phyloP scores from a whole-genome alignment of 768 basidiomycete genomes.

The Boletus pseudo-olivaceus region DNA sequence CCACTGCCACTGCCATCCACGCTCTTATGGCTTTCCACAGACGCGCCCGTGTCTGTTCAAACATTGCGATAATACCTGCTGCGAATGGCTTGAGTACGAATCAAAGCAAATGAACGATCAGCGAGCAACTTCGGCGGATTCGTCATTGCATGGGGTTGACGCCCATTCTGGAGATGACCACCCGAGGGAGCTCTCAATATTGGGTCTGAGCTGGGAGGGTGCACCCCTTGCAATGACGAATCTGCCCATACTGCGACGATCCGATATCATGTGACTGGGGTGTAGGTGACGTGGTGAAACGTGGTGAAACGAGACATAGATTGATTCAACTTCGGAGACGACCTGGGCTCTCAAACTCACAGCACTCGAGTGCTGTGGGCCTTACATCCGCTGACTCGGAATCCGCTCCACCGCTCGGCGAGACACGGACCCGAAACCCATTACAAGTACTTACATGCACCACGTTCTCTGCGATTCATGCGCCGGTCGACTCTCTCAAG shows the following conservation, averaged over 20 bases:
- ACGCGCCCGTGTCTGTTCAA: background rate
- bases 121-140: too few relatives aligned
- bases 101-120: background rate
- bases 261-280: too few relatives aligned
- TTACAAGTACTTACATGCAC: background rate
- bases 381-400: background rate
- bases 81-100: background rate
- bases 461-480: background rate
- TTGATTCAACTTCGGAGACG: background rate
- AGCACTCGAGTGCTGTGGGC: background rate
- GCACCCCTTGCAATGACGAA: too few relatives aligned
- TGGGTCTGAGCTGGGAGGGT: too few relatives aligned
- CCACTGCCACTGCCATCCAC: background rate
- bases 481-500: constrained; percentile 25
- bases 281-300: background rate
- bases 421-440: background rate
- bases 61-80: too few relatives aligned
- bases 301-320: background rate
- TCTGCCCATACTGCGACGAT: too few relatives aligned
- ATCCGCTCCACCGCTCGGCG: background rate
- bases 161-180: too few relatives aligned
- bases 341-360: background rate
- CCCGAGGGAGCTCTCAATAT: too few relatives aligned
- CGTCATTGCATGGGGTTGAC: too few relatives aligned
- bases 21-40: background rate